phyloP scores from a whole-genome alignment of 371 early-diverging fungal genomes.

The Mortierella sp. region DNA sequence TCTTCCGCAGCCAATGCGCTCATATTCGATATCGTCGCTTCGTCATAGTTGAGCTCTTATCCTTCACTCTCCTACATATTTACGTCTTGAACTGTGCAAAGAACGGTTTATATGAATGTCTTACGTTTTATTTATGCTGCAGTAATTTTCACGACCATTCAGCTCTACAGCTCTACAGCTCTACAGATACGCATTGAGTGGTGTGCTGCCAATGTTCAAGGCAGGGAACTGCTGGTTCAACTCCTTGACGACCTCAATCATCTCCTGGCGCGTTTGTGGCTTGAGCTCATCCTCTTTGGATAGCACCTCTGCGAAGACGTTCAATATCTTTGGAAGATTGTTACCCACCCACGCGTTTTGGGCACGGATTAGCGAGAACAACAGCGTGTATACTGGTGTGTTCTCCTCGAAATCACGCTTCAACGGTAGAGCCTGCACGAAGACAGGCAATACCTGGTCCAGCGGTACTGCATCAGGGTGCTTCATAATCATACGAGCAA shows the following conservation, averaged over 20 bases:
- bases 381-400: conserved; percentile 78
- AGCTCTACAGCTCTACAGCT: no score
- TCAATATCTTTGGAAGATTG: conserved; percentile 34
- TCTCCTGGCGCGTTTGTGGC: conserved; percentile 64
- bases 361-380: conserved; percentile 74
- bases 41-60: no score
- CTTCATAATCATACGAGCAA: conserved; percentile 82
- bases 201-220: conserved; percentile 36
- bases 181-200: conserved; percentile 34
- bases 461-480: conserved; percentile 80
- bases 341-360: conserved; percentile 65
- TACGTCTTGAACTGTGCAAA: not conserved
- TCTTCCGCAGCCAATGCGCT: no score
- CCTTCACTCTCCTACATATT: no score
- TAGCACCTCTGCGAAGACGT: conserved; percentile 33
- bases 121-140: not conserved
- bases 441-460: conserved; percentile 75
- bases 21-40: no score
- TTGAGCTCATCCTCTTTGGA: conserved; percentile 69
- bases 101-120: not conserved
- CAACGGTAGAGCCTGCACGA: conserved; percentile 79
- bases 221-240: conserved; percentile 51
- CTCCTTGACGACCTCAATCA: conserved; percentile 67
- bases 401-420: conserved; percentile 88
- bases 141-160: not conserved